These are phyloP conservation scores for Basipetospora chlamydospora DNA, from an alignment of 2,329 filamentous ascomycete genomes.

Conservation along the genomic window DNA sequence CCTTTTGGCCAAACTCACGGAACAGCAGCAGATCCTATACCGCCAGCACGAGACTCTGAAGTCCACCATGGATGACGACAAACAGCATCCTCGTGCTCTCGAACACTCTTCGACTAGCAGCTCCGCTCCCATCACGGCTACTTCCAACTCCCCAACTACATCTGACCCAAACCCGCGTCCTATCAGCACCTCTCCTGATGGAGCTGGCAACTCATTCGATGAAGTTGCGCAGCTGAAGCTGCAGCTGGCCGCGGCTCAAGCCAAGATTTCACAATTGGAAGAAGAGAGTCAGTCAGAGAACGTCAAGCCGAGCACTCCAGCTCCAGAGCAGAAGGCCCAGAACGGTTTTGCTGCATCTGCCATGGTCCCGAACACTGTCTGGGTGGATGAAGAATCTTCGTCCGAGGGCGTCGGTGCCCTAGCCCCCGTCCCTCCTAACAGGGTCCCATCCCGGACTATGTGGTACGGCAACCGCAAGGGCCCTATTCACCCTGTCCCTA, in stretches of 20 bases:
- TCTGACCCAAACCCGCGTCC: slow-evolving; percentile 35
- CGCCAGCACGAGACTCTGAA: slow-evolving; percentile 43
- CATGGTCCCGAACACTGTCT: background rate
- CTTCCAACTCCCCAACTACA: slow-evolving; percentile 36
- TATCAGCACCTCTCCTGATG: slow-evolving; percentile 34
- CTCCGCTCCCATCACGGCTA: slow-evolving; percentile 49
- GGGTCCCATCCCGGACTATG: slow-evolving; percentile 39
- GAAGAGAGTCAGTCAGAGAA: background rate
- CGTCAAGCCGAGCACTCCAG: background rate
- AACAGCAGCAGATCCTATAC: slow-evolving; percentile 48
- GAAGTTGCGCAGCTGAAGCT: slow-evolving; percentile 56
- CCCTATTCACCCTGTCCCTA: background rate
- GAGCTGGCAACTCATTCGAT: slow-evolving; percentile 26
- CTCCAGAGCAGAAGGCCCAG: background rate
- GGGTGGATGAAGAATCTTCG: slow-evolving; percentile 1
- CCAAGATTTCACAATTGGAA: slow-evolving; percentile 55
- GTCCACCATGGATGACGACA: slow-evolving; percentile 20
- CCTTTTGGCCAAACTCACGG: slow-evolving; percentile 57
- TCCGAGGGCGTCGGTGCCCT: background rate
- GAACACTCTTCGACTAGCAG: slow-evolving; percentile 39
- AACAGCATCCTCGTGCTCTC: slow-evolving; percentile 18
- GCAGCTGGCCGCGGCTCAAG: slow-evolving; percentile 57
- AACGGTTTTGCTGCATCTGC: background rate
- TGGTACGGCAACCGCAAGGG: slow-evolving; percentile 30
- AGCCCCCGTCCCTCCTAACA: slow-evolving; percentile 11